Evolutionary conservation across 2,329 filamentous ascomycete genomes (phyloP).

Genomic region (Tolypocladium guangdongense): DNA sequence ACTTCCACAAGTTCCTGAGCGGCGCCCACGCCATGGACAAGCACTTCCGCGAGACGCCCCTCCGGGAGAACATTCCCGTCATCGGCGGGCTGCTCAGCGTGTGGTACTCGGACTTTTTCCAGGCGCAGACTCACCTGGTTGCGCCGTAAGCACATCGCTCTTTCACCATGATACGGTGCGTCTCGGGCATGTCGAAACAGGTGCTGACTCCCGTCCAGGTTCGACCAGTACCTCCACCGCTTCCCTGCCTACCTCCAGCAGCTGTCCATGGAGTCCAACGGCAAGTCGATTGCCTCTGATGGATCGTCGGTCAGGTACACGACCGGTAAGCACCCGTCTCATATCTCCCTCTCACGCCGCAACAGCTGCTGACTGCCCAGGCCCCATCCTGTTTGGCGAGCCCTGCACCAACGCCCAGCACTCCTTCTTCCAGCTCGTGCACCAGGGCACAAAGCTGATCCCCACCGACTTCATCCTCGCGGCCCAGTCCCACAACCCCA

Average conservation of each 20-base stretch:
- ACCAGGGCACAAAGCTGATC: conserved; percentile 98
- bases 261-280: conserved; percentile 98
- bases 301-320: conserved; percentile 91
- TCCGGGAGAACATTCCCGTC: conserved; percentile 90
- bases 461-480: conserved; percentile 97
- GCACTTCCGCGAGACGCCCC: conserved; percentile 85
- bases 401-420: conserved; percentile 98
- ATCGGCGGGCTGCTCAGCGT: conserved; percentile 89
- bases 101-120: conserved; percentile 99
- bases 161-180: background rate
- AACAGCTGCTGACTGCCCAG: conserved; percentile 13
- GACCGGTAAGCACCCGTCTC: conserved; percentile 42
- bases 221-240: conserved; percentile 97
- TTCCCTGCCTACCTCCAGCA: conserved; percentile 99
- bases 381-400: conserved; percentile 92
- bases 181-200: background rate
- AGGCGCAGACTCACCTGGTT: conserved; percentile 93
- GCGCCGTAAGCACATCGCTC: conserved; percentile 63
- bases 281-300: conserved; percentile 90
- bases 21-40: conserved; percentile 97
- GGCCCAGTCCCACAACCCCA: conserved; percentile 92
- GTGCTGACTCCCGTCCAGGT: conserved; percentile 36
- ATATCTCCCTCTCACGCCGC: background rate
- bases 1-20: conserved; percentile 92
- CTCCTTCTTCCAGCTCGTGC: conserved; percentile 99